A percentile compares a stretch with the other conserved stretches of the same genome.
Evolutionary conservation across 73 alveolate genomes (phyloP).

Genomic region (Paramecium sonneborni): DNA sequence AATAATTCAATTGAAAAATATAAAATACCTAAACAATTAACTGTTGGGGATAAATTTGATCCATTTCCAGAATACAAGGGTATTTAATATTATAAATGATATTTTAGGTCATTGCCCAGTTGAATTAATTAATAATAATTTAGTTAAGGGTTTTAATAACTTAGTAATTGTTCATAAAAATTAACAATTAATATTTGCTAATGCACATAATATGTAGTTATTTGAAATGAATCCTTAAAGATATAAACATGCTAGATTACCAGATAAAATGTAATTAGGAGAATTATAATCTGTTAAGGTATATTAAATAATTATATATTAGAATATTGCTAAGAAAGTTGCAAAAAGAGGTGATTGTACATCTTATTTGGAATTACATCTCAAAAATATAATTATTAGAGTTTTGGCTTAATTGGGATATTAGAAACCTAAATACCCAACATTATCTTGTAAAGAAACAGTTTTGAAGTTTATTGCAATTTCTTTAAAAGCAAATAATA

Average conservation of each 20-base stretch:
- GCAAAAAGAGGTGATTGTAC: constrained; percentile 88
- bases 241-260: constrained; percentile 75
- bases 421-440: constrained; percentile 92
- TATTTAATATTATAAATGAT: background rate
- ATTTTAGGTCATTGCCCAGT: constrained; percentile 86
- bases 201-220: constrained; percentile 74
- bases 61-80: constrained; percentile 28
- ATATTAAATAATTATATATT: background rate
- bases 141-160: constrained; percentile 72
- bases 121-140: constrained; percentile 72
- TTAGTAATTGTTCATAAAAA: constrained; percentile 72
- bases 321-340: constrained; percentile 69
- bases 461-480: constrained; percentile 92
- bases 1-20: constrained; percentile 10
- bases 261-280: constrained; percentile 75
- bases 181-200: constrained; percentile 71
- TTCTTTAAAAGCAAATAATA: constrained; percentile 93
- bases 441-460: constrained; percentile 91
- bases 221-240: constrained; percentile 77
- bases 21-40: constrained; percentile 15
- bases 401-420: constrained; percentile 91
- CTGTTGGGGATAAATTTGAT: constrained; percentile 40
- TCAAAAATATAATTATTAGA: constrained; percentile 87
- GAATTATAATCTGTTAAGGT: background rate
- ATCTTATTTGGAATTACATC: constrained; percentile 88